Percentiles rank a stretch among this genome's conserved stretches.
phyloP scores from a whole-genome alignment of 441 rosid species.

The Syzygium malaccense region DNA sequence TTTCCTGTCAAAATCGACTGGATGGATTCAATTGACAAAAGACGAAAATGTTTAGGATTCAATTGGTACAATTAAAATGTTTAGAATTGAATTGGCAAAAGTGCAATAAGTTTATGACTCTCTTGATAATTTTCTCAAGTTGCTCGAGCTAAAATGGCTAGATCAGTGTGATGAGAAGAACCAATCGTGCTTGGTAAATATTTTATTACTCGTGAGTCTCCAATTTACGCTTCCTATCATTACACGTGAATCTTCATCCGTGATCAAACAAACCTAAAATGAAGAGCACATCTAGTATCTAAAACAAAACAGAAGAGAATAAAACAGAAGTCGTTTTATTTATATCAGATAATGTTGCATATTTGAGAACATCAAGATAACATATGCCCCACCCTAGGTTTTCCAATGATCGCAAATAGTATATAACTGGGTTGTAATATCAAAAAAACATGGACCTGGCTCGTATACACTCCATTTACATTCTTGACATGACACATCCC shows the following conservation, averaged over 20 bases:
- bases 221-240: background rate
- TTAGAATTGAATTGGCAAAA: background rate
- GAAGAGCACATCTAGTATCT: background rate
- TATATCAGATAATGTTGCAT: background rate
- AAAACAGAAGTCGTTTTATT: background rate
- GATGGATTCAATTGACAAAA: background rate
- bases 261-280: background rate
- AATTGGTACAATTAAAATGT: background rate
- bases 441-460: background rate
- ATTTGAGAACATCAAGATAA: background rate
- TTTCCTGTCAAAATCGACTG: accelerated
- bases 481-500: background rate
- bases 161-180: background rate
- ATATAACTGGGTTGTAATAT: background rate
- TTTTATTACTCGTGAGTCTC: background rate
- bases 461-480: background rate
- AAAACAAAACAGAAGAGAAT: background rate
- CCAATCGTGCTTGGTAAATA: background rate
- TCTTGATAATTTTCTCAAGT: background rate
- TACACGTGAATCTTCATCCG: background rate
- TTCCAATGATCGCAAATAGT: background rate
- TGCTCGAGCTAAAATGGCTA: background rate
- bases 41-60: background rate
- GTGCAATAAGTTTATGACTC: background rate
- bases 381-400: background rate